Percentiles rank a stretch among this genome's conserved stretches.
Conservation (phyloP, 306 rosid genomes). For the Luffa aegyptiaca region DNA sequence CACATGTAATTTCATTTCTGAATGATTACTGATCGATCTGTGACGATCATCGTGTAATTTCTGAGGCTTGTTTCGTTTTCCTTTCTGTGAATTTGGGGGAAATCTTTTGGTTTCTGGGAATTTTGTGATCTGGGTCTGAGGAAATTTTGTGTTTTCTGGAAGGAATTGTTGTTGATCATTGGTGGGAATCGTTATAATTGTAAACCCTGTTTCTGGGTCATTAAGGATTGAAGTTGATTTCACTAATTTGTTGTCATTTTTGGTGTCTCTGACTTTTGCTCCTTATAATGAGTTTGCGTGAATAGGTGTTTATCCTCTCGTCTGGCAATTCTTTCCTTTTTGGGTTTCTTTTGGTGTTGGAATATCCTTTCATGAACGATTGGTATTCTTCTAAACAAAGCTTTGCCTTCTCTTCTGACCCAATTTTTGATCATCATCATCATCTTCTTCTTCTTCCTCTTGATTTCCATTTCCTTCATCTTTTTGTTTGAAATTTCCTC, state of each 20-base stretch:
- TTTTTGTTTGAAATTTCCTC: neutral
- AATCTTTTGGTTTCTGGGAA: neutral
- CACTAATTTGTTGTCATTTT: conserved; percentile 25
- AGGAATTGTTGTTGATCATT: conserved; percentile 5
- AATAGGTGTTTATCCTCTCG: conserved; percentile 17
- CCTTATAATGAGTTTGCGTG: conserved; percentile 43
- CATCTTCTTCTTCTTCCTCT: neutral
- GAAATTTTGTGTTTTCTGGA: neutral
- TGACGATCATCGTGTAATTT: conserved; percentile 47
- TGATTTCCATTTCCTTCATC: neutral
- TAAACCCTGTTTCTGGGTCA: conserved; percentile 46
- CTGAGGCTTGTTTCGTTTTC: conserved; percentile 23
- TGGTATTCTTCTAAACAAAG: conserved; percentile 52
- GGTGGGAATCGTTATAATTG: conserved; percentile 15
- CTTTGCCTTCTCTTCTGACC: conserved; percentile 21
- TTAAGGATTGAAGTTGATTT: conserved; percentile 25
- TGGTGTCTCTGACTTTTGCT: conserved; percentile 28
- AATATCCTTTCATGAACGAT: conserved; percentile 48
- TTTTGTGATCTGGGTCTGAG: conserved; percentile 33
- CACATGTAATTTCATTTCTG: conserved; percentile 60
- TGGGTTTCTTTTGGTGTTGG: conserved; percentile 32
- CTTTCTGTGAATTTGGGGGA: conserved; percentile 13
- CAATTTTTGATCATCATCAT: neutral
- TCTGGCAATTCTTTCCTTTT: conserved; percentile 36
- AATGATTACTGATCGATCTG: conserved; percentile 36